phyloP scores from a whole-genome alignment of 2,329 filamentous ascomycete genomes.

The Exophiala phaeomuriformis region DNA sequence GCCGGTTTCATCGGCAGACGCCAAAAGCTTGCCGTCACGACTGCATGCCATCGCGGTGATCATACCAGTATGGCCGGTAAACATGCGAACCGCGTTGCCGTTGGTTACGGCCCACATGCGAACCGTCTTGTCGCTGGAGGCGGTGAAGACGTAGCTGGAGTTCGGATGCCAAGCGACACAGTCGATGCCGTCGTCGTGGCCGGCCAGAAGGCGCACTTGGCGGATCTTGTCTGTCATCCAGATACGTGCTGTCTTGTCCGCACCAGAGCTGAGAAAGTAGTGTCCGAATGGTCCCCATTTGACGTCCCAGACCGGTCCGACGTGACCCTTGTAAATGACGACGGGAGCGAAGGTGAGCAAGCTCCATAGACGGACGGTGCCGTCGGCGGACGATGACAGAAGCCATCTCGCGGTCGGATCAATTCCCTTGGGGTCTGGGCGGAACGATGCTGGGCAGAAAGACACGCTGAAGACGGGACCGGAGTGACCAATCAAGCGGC shows the following conservation, averaged over 20 bases:
- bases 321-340: slow-evolving; percentile 88
- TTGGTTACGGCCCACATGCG: slow-evolving; percentile 95
- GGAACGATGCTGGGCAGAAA: slow-evolving; percentile 66
- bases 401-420: slow-evolving; percentile 62
- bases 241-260: slow-evolving; percentile 81
- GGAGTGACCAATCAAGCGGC: slow-evolving; percentile 74
- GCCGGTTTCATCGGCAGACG: slow-evolving; percentile 78
- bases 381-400: slow-evolving; percentile 79
- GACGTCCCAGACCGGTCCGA: slow-evolving; percentile 80
- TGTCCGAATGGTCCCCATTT: slow-evolving; percentile 89
- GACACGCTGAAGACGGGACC: slow-evolving; percentile 82
- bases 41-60: slow-evolving; percentile 79
- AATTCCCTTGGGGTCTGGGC: slow-evolving; percentile 41
- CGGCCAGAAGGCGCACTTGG: slow-evolving; percentile 77
- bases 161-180: slow-evolving; percentile 92
- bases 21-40: slow-evolving; percentile 82
- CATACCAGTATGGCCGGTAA: slow-evolving; percentile 83
- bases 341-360: slow-evolving; percentile 86
- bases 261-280: slow-evolving; percentile 82
- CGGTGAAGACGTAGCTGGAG: slow-evolving; percentile 86
- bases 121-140: slow-evolving; percentile 84
- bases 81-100: slow-evolving; percentile 80
- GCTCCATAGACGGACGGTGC: slow-evolving; percentile 85
- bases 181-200: slow-evolving; percentile 90
- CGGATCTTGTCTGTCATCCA: slow-evolving; percentile 93